These are phyloP conservation scores for Camelina sativa DNA, from an alignment of 345 rosid genomes.

Conservation along the genomic window DNA sequence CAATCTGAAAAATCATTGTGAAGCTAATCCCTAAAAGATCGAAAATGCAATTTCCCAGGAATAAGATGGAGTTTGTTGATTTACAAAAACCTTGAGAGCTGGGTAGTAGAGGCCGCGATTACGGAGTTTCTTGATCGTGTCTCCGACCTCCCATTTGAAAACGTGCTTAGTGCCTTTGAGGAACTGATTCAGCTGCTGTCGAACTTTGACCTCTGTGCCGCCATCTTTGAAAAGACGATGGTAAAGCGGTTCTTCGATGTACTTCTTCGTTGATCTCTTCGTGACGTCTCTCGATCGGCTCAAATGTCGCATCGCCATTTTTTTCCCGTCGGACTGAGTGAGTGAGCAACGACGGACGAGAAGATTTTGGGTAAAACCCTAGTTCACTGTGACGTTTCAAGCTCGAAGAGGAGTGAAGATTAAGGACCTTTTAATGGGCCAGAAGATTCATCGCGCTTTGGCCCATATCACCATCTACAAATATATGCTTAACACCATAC, in stretches of 20 bases:
- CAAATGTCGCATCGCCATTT: constrained; percentile 63
- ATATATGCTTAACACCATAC: not conserved
- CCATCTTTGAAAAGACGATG: constrained; percentile 75
- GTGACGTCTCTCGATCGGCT: constrained; percentile 70
- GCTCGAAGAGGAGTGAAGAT: not conserved
- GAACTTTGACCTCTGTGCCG: constrained; percentile 64
- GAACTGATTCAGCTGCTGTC: constrained; percentile 75
- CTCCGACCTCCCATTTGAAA: constrained; percentile 96
- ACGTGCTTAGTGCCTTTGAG: constrained; percentile 83
- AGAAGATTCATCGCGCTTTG: not conserved
- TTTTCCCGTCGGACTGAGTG: constrained; percentile 8
- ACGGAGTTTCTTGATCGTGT: constrained; percentile 86
- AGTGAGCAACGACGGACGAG: not conserved
- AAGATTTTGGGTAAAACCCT: constrained; percentile 38
- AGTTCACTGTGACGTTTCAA: constrained; percentile 16
- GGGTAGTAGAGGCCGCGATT: constrained; percentile 70
- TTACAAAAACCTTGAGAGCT: constrained; percentile 71
- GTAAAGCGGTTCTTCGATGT: constrained; percentile 84
- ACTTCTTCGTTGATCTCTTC: constrained; percentile 81
- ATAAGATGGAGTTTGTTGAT: not conserved
- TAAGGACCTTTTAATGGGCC: constrained; percentile 14
- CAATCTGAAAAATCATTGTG: not conserved
- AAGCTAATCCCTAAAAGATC: not conserved
- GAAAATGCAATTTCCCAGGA: not conserved
- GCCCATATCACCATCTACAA: not conserved